Evolutionary conservation across 2,329 filamentous ascomycete genomes (phyloP).

Genomic region (Plectosphaerella cucumerina): DNA sequence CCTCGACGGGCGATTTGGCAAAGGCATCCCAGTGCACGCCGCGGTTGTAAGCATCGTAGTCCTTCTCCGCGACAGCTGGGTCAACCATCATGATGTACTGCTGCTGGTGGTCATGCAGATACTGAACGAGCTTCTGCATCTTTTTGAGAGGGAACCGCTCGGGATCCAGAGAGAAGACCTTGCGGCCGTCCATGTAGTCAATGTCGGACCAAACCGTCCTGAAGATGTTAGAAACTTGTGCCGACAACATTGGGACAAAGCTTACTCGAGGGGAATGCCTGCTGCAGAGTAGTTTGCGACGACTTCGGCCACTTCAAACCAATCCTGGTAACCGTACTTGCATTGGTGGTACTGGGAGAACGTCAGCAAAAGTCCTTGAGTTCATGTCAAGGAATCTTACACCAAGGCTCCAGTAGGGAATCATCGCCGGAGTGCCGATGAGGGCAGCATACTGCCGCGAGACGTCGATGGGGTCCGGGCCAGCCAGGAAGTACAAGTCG

Average conservation of each 20-base stretch:
- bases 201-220: constrained; percentile 50
- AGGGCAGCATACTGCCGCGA: constrained; percentile 24
- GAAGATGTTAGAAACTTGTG: neutral
- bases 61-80: constrained; percentile 57
- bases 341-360: constrained; percentile 64
- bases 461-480: constrained; percentile 42
- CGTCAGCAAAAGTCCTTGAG: neutral
- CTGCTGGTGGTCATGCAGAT: constrained; percentile 60
- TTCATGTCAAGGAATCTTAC: neutral
- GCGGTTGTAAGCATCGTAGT: constrained; percentile 57
- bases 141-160: constrained; percentile 51
- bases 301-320: constrained; percentile 62
- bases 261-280: constrained; percentile 61
- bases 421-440: constrained; percentile 69
- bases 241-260: neutral
- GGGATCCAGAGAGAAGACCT: constrained; percentile 60
- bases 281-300: constrained; percentile 59
- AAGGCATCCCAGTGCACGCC: constrained; percentile 29
- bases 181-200: constrained; percentile 62
- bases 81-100: constrained; percentile 76
- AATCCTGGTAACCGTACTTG: constrained; percentile 76
- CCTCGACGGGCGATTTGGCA: constrained; percentile 23
- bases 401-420: constrained; percentile 63
- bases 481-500: constrained; percentile 76
- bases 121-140: constrained; percentile 55